phyloP scores from a whole-genome alignment of 75 land plant genomes.

The Pseudotsuga menziesii region DNA sequence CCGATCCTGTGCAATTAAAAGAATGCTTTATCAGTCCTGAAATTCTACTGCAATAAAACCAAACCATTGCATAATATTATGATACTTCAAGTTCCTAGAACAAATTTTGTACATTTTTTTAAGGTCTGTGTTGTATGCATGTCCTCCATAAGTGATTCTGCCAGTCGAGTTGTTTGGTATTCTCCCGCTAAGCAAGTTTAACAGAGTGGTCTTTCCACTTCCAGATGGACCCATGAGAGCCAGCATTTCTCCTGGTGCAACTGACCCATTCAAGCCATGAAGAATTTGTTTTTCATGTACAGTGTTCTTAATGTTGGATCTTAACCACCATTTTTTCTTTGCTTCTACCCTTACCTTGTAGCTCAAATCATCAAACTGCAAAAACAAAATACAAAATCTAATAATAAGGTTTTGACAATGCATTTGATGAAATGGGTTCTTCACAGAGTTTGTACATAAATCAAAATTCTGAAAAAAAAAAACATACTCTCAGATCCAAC shows the following conservation, averaged over 20 bases:
- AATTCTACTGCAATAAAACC: not conserved
- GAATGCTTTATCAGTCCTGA: not conserved
- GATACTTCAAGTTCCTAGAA: not conserved
- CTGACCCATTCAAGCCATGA: constrained; percentile 12
- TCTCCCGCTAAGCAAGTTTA: constrained; percentile 15
- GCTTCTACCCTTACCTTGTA: constrained; percentile 12
- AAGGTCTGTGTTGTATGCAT: constrained; percentile 11
- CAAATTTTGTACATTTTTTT: constrained; percentile 11
- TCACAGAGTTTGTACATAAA: not conserved
- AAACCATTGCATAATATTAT: not conserved
- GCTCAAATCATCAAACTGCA: constrained; percentile 15
- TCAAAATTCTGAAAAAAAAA: not conserved
- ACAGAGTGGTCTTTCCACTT: constrained; percentile 21
- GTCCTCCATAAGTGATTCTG: constrained; percentile 11
- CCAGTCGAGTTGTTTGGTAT: not conserved
- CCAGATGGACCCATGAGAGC: constrained; percentile 28
- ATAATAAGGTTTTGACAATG: not conserved
- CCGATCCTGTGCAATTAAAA: constrained; percentile 25
- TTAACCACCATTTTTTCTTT: not conserved
- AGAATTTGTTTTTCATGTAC: constrained; percentile 11
- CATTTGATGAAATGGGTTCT: too few species aligned
- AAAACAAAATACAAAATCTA: not conserved
- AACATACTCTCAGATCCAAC: not conserved
- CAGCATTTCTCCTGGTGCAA: constrained; percentile 18
- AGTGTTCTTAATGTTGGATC: not conserved